A percentile compares a stretch with the other conserved stretches of the same genome.
phyloP scores from a whole-genome alignment of 495 filamentous ascomycete genomes.

The Acidomyces sp. region DNA sequence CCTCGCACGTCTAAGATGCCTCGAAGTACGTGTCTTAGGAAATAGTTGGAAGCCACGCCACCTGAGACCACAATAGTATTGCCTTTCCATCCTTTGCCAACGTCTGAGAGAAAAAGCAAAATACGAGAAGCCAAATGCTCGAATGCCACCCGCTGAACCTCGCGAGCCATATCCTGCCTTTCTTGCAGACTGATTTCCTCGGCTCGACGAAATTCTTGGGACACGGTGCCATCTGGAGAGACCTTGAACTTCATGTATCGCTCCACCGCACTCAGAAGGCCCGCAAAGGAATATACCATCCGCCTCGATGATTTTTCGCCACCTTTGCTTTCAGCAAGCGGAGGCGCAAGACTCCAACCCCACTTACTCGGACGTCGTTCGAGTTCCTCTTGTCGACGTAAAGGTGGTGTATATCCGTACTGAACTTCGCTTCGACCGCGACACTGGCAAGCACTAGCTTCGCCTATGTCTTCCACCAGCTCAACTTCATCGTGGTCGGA shows the following conservation, averaged over 20 bases:
- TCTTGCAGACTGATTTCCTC: conserved; percentile 34
- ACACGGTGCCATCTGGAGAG: conserved; percentile 5
- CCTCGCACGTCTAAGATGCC: conserved; percentile 50
- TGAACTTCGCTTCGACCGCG: conserved; percentile 23
- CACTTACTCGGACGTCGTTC: conserved; percentile 30
- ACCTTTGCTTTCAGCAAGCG: conserved; percentile 36
- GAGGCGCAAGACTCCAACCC: conserved; percentile 47
- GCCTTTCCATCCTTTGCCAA: conserved; percentile 25
- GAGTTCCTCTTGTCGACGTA: conserved; percentile 41
- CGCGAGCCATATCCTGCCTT: conserved; percentile 50
- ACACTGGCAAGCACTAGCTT: not conserved
- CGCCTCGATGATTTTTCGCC: conserved; percentile 23
- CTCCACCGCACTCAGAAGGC: conserved; percentile 42
- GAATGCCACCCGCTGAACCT: conserved; percentile 66
- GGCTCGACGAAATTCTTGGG: conserved; percentile 2
- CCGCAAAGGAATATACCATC: conserved; percentile 53
- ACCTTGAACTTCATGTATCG: conserved; percentile 29
- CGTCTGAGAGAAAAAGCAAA: conserved; percentile 45
- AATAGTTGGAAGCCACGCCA: conserved; percentile 76
- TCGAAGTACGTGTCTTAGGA: conserved; percentile 54
- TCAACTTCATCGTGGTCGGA: conserved; percentile 14
- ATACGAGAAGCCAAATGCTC: conserved; percentile 71
- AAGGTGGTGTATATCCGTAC: conserved; percentile 42
- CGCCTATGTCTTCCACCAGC: not conserved
- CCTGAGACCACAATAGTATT: conserved; percentile 68